Base-by-base conservation (phyloP, 805 yeast genomes). In the Teunomyces pallodes region DNA sequence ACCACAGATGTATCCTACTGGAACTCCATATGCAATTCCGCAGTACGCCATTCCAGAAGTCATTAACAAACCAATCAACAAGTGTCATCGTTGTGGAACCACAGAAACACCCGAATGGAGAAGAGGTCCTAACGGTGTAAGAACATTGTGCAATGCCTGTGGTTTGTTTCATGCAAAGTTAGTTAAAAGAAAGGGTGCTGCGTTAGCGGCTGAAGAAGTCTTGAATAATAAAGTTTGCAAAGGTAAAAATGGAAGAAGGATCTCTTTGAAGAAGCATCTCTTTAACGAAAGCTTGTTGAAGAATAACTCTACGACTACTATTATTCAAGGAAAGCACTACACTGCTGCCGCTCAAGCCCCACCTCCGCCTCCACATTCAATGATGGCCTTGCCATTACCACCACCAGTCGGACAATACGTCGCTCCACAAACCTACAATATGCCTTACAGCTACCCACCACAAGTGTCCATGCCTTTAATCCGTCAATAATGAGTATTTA, bases 71-170 rank as follows among this genome's bases (percentile, higher is more conserved):
- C 64, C 66, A 29, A 59, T 56, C 46, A 69, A 72, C 50, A 67
- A 65, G 51, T 73, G 77, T 47, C 77, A 73, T 47, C 55, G 77
- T 29, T 73, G 77, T 50, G 77, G 76, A 12, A 72, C 76, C 31
- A 72, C 76, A 1, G 77, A 73, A 48, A 71, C 76, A 1, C 76
- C 75, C 5, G 76, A 71, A 54, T 71, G 76, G 76, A 58, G 76
- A 46, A 58, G 75, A 40, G 76, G 76, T 3, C 76, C 76, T 9
- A 69, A 70, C 40, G 76, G 76, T 1, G 73, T 69, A n/a, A 57
- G 75, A n/a, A 71, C 76, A 0, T 59, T 71, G 38, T 71, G 76
- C 50, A 71, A 71, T 50, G 76, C 76, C 0, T 71, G 76, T 54
- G 76, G 76, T 0, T 65, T 71, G 42, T 71, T 66, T 53, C 76